Base-by-base conservation (phyloP, 2,329 filamentous ascomycete genomes). In the Colletotrichum sublineola region DNA sequence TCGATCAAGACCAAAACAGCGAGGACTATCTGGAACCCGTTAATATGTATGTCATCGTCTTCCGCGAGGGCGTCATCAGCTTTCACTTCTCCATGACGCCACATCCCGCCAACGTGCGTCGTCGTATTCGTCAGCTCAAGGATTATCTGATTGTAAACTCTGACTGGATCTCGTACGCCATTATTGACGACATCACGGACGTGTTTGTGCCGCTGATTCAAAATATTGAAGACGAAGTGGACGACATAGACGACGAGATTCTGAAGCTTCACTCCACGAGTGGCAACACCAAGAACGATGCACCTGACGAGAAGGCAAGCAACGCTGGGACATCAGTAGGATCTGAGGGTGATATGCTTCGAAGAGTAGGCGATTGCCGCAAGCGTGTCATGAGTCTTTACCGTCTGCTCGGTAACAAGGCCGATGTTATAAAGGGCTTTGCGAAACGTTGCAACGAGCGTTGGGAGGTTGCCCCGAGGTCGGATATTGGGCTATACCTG, bases 361-460 rank as follows among this genome's bases (percentile, higher is more conserved):
- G 95, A 52, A 91, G 94, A 18, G 95, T 98, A 0, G 96, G 96
- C 38, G 94, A 97, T 81, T 97, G 95, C 80, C 90, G 96, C 77
- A 98, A 98, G 86, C 96, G 96, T 80, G 96, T 99, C 75, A 99
- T 99, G 95, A 92, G 93, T 46, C 86, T 99, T 58, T 98, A 98
- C 80, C 90, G 96, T 63, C 86, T 99, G 56, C 86, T 99, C 24
- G 96, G 96, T 67, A 98, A 97, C 83, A 99, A 99, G 84, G 96
- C 96, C 62, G 96, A 99, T 81, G 96, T 99, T 71, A 98, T 99
- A 86, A 98, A 98, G 84, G 96, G 96, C 1, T 99, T 99, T 78
- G 96, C 96, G 6, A 99, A 99, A 84, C 89, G 96, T 18, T 99
- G 96, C 84, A 99, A 98, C 79, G 96, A 99, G 85, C 93, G 97